phyloP scores from a whole-genome alignment of 2,329 filamentous ascomycete genomes.

The Diplocarpon rosae region DNA sequence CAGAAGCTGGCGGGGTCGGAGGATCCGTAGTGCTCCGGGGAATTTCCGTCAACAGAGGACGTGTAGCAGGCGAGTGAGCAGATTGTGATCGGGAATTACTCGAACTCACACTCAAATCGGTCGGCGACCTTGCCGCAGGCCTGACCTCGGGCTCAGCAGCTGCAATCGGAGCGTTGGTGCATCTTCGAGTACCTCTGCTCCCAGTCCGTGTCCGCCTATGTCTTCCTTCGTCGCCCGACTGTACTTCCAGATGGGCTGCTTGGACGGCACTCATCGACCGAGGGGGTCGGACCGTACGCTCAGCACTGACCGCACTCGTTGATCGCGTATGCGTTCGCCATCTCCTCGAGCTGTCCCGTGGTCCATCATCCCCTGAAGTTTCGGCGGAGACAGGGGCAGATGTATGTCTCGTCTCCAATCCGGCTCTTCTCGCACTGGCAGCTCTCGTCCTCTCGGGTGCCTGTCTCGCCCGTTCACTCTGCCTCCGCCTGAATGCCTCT shows the following conservation, averaged over 20 bases:
- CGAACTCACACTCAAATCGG: constrained; percentile 46
- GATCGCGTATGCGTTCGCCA: constrained; percentile 35
- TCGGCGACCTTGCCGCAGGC: constrained; percentile 50
- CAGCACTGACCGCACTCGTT: constrained; percentile 34
- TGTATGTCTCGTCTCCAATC: neutral
- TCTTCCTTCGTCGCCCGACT: constrained; percentile 34
- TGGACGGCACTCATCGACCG: constrained; percentile 34
- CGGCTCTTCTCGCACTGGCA: constrained; percentile 18
- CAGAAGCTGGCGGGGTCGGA: constrained; percentile 12
- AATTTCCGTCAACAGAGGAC: constrained; percentile 13
- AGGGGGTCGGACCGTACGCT: constrained; percentile 41
- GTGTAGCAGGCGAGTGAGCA: constrained; percentile 10
- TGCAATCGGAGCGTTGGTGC: constrained; percentile 38
- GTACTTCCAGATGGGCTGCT: constrained; percentile 38
- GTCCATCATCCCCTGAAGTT: constrained; percentile 19
- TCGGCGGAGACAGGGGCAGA: constrained; percentile 24
- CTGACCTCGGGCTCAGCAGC: constrained; percentile 32
- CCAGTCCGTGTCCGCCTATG: constrained; percentile 38
- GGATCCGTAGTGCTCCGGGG: constrained; percentile 25
- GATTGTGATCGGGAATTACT: constrained; percentile 27
- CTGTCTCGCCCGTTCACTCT: constrained; percentile 47
- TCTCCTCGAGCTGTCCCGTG: constrained; percentile 14
- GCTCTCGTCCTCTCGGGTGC: constrained; percentile 35
- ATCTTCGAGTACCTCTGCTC: constrained; percentile 42
- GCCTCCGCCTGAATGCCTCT: constrained; percentile 71